Evolutionary conservation across 352 stramenopile genomes (phyloP), one percentile per base, ranked within the genome.

Genomic region (Pythium aristosporum): DNA sequence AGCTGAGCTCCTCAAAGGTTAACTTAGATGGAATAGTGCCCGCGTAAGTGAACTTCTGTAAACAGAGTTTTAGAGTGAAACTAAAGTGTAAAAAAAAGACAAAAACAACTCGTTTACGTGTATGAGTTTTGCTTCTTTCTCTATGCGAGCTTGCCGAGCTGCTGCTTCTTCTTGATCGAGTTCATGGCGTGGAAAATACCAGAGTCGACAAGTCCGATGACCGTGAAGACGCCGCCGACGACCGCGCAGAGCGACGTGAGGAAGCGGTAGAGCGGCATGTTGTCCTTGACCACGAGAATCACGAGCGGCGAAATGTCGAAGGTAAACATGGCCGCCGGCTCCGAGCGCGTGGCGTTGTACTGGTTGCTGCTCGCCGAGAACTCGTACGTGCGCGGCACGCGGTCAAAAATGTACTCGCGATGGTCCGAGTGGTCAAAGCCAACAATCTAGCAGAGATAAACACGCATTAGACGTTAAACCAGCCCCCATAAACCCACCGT

Each of bases 121-220:
- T 54, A 36, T 7, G 20, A 18, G 25, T 10, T 15, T 13, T 20
- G 20, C 34, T 18, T 23, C 15, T 41, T 16, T 71, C 65, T 75
- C 65, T 75, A 81, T 52, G 67, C 69, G 13, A 91, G 68, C 65
- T 94, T 94, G 62, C 86, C 86, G 39, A 94, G 74, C 63, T 89
- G 73, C 68, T 89, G 74, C 71, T 93, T 94, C 68, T 86, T 91
- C 75, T 89, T 86, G 69, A 94, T 87, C 43, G 84, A 91, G 68
- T 92, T 92, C 56, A 93, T 75, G 18, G 82, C 65, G 61, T 91
- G 76, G 73, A 92, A 94, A 21, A 92, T 73, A 18, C 83, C 84
- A 7, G 83, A 87, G 72, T 94, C 82, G 34, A 94, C 65, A 46
- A 95, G 76, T 9, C 83, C 79, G 46, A 95, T 77, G 61, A 95